Conservation (phyloP, 2,329 filamentous ascomycete species). For the Aureobasidium sp. region DNA sequence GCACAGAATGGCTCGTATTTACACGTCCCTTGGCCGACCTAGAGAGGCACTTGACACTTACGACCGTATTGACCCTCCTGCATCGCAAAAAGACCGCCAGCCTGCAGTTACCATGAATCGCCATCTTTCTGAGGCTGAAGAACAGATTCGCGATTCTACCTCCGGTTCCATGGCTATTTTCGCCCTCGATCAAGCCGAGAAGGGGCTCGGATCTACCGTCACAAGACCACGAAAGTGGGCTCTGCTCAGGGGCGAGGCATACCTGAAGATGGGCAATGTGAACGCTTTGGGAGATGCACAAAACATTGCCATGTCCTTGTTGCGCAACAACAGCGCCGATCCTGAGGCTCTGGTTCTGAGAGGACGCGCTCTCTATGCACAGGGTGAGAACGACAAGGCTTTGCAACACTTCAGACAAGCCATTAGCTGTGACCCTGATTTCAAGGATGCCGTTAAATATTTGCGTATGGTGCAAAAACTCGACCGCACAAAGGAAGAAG, state of each 20-base stretch:
- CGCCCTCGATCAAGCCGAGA: conserved; percentile 84
- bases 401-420: conserved; percentile 88
- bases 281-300: conserved; percentile 89
- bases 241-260: conserved; percentile 83
- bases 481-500: conserved; percentile 87
- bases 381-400: conserved; percentile 93
- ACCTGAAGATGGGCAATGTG: conserved; percentile 82
- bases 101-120: conserved; percentile 78
- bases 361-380: conserved; percentile 78
- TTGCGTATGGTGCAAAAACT: conserved; percentile 86
- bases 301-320: conserved; percentile 80
- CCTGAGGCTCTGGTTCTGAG: conserved; percentile 88
- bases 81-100: conserved; percentile 77
- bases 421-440: conserved; percentile 84
- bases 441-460: conserved; percentile 79
- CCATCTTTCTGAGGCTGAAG: conserved; percentile 72
- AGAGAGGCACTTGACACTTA: conserved; percentile 81
- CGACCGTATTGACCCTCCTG: conserved; percentile 68
- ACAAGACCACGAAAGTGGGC: conserved; percentile 87
- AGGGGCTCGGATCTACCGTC: conserved; percentile 66
- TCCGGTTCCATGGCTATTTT: conserved; percentile 87
- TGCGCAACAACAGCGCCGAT: conserved; percentile 82
- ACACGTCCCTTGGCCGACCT: conserved; percentile 78
- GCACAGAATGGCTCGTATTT: conserved; percentile 79
- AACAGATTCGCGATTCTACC: conserved; percentile 65